Percentiles rank a stretch among this genome's conserved stretches.
phyloP scores from a whole-genome alignment of 768 basidiomycete genomes.

The Mycena crocata region DNA sequence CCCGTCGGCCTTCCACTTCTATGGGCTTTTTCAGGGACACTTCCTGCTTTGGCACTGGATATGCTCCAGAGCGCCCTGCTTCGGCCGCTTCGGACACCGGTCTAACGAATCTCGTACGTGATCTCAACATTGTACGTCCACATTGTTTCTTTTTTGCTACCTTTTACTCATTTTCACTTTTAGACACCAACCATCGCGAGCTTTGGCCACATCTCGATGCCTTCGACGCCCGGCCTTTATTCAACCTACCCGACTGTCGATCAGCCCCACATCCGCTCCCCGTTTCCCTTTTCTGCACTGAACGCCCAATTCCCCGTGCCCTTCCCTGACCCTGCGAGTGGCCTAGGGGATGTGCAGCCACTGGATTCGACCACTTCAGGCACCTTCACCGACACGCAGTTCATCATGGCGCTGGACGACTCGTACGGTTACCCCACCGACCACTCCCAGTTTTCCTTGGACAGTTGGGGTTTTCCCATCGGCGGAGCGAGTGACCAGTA shows the following conservation, averaged over 20 bases:
- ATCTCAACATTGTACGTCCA: constrained; percentile 44
- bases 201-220: constrained; percentile 33
- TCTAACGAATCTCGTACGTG: constrained; percentile 37
- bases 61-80: constrained; percentile 35
- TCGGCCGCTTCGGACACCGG: constrained; percentile 37
- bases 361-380: background rate
- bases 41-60: constrained; percentile 22
- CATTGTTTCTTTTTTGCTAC: background rate
- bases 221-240: constrained; percentile 5
- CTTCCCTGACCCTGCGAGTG: background rate
- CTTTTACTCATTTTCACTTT: background rate
- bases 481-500: background rate
- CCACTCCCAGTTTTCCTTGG: background rate
- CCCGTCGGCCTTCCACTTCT: constrained; percentile 50
- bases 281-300: constrained; percentile 12
- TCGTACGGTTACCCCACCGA: constrained; percentile 5
- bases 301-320: background rate
- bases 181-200: constrained; percentile 43
- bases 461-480: constrained; percentile 14
- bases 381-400: constrained; percentile 13
- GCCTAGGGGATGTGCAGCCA: background rate
- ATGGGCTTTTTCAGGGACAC: constrained; percentile 38
- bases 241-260: constrained; percentile 1
- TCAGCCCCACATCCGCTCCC: constrained; percentile 4
- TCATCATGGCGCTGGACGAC: constrained; percentile 5